phyloP scores from a whole-genome alignment of 257 asterid species.

The Nicotiana otophora region DNA sequence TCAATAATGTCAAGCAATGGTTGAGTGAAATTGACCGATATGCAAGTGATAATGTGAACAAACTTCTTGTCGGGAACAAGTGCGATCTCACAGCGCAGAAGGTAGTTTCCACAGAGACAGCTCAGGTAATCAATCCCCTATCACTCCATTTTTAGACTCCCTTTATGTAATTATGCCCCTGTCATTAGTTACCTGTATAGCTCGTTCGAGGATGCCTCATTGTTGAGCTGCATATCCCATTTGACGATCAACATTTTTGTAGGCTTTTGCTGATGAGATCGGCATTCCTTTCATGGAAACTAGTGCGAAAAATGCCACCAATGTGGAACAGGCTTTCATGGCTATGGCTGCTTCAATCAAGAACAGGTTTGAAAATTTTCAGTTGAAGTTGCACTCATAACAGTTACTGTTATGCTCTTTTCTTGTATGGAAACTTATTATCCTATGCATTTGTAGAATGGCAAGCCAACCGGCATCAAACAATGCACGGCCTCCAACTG shows the following conservation, averaged over 20 bases:
- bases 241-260: background rate
- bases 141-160: background rate
- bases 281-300: slow-evolving; percentile 49
- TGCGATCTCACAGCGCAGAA: slow-evolving; percentile 75
- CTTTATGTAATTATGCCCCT: background rate
- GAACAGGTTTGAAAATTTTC: slow-evolving; percentile 25
- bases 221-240: background rate
- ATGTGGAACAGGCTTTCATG: slow-evolving; percentile 46
- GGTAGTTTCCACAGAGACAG: slow-evolving; percentile 72
- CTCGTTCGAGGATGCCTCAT: background rate
- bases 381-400: background rate
- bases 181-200: background rate
- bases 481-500: slow-evolving; percentile 72
- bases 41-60: slow-evolving; percentile 89
- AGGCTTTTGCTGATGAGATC: slow-evolving; percentile 48
- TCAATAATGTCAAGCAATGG: slow-evolving; percentile 87
- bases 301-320: slow-evolving; percentile 35
- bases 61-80: slow-evolving; percentile 88
- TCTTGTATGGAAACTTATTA: background rate
- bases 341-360: slow-evolving; percentile 45
- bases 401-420: background rate
- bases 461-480: slow-evolving; percentile 77
- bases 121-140: slow-evolving; percentile 44
- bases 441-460: slow-evolving; percentile 46
- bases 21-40: slow-evolving; percentile 80